A percentile compares a stretch with the other conserved stretches of the same genome.
Conservation (phyloP, 163 green algal species). For the Scenedesmus sp. region DNA sequence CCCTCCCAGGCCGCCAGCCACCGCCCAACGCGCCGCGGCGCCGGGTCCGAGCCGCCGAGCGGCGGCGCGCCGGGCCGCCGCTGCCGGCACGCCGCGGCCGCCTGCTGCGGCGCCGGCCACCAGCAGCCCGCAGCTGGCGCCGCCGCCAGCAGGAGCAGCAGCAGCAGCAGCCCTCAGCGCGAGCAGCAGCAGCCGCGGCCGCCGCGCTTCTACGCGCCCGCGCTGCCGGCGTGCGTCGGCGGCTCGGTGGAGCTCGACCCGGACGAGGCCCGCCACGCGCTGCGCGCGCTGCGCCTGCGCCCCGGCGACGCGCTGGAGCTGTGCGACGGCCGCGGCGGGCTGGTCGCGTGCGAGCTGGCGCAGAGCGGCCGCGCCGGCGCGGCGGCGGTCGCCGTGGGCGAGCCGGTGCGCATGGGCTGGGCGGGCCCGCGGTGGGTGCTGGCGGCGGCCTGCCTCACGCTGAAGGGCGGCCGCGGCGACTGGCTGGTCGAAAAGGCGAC, state of each 20-base stretch:
- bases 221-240: constrained; percentile 5
- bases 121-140: too few species aligned
- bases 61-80: too few species aligned
- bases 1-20: too few species aligned
- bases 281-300: constrained; percentile 60
- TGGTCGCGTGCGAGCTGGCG: constrained; percentile 37
- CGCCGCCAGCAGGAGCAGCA: neutral
- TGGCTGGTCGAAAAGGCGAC: constrained; percentile 95
- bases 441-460: constrained; percentile 74
- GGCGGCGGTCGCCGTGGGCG: constrained; percentile 43
- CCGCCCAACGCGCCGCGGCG: too few species aligned
- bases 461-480: constrained; percentile 90
- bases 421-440: constrained; percentile 69
- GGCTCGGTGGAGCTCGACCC: constrained; percentile 52
- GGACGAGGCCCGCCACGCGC: constrained; percentile 67
- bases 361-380: neutral
- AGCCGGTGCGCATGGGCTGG: constrained; percentile 42
- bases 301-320: constrained; percentile 73
- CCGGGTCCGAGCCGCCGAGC: too few species aligned
- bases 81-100: too few species aligned
- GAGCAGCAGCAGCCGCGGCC: neutral
- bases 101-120: too few species aligned
- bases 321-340: constrained; percentile 73
- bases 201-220: constrained; percentile 32
- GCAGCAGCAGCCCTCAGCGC: neutral